These are phyloP conservation scores for Globisporangium acanthophoron DNA, from an alignment of 352 stramenopile species.

Conservation along the genomic window DNA sequence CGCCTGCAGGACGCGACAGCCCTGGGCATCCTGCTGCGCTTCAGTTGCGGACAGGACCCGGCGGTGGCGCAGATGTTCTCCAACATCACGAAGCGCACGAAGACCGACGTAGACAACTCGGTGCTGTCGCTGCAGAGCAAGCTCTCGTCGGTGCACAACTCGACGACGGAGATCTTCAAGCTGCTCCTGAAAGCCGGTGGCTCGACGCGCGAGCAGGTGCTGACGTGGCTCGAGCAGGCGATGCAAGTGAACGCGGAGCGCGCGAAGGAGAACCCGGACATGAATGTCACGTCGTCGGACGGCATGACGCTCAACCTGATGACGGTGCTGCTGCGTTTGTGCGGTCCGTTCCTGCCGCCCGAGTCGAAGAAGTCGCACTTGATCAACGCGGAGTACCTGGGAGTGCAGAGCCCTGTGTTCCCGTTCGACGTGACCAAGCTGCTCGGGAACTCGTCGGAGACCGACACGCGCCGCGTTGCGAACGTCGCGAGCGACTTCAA, in stretches of 20 bases:
- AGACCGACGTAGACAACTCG: constrained; percentile 73
- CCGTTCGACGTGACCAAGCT: constrained; percentile 59
- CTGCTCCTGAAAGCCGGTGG: constrained; percentile 61
- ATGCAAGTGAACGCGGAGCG: constrained; percentile 68
- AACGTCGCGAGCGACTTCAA: constrained; percentile 72
- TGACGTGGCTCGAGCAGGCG: constrained; percentile 72
- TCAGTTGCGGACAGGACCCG: constrained; percentile 66
- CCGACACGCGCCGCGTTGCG: constrained; percentile 14
- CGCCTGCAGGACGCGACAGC: constrained; percentile 74
- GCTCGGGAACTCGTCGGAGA: constrained; percentile 20
- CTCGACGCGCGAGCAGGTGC: constrained; percentile 46
- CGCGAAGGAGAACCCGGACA: constrained; percentile 76
- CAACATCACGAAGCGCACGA: constrained; percentile 82
- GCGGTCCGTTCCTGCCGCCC: constrained; percentile 74
- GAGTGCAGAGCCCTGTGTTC: constrained; percentile 49
- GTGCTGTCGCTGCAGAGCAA: constrained; percentile 59
- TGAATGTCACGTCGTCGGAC: constrained; percentile 52
- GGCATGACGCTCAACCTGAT: constrained; percentile 80
- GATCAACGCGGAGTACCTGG: constrained; percentile 59
- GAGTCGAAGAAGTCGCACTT: constrained; percentile 70
- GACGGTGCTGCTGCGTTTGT: constrained; percentile 71
- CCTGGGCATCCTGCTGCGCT: constrained; percentile 69
- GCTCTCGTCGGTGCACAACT: constrained; percentile 60
- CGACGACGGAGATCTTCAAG: constrained; percentile 59
- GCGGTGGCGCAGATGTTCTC: constrained; percentile 76